A percentile compares a stretch with the other conserved stretches of the same genome.
These are phyloP conservation scores for Trichoderma endophyticum DNA, from an alignment of 2,329 filamentous ascomycete genomes.

Conservation along the genomic window DNA sequence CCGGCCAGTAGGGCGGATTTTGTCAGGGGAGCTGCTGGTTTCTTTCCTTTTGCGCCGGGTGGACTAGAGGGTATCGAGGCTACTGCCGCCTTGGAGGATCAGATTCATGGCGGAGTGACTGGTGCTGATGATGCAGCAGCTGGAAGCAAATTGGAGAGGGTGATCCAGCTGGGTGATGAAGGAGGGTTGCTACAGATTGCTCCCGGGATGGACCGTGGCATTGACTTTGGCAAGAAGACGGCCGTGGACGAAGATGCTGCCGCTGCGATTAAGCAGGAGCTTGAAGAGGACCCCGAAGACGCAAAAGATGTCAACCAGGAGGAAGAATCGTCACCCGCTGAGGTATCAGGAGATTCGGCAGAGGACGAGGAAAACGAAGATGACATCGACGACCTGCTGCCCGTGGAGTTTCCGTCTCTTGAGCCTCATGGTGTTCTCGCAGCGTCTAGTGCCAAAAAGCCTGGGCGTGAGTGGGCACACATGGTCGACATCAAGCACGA, in stretches of 20 bases:
- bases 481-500: slow-evolving; percentile 95
- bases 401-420: slow-evolving; percentile 88
- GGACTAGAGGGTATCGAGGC: slow-evolving; percentile 85
- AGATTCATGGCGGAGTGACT: slow-evolving; percentile 56
- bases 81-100: slow-evolving; percentile 78
- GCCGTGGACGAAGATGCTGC: slow-evolving; percentile 59
- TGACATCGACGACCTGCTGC: slow-evolving; percentile 81
- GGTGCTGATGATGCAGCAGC: slow-evolving; percentile 41
- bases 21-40: slow-evolving; percentile 86
- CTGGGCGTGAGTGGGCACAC: slow-evolving; percentile 90
- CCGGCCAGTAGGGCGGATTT: slow-evolving; percentile 86
- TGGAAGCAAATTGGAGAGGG: slow-evolving; percentile 66
- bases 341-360: slow-evolving; percentile 25
- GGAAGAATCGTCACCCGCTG: slow-evolving; percentile 24
- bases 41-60: slow-evolving; percentile 90
- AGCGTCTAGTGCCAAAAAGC: slow-evolving; percentile 67
- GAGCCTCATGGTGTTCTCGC: slow-evolving; percentile 78
- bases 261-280: slow-evolving; percentile 65
- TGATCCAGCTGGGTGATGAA: slow-evolving; percentile 77
- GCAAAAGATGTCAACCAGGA: slow-evolving; percentile 27
- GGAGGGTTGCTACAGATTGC: slow-evolving; percentile 77
- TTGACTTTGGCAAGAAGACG: slow-evolving; percentile 65
- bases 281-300: slow-evolving; percentile 51
- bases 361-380: slow-evolving; percentile 49
- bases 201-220: slow-evolving; percentile 76